phyloP scores from a whole-genome alignment of 805 yeast species.

The Teunomyces barrocoloradensis region DNA sequence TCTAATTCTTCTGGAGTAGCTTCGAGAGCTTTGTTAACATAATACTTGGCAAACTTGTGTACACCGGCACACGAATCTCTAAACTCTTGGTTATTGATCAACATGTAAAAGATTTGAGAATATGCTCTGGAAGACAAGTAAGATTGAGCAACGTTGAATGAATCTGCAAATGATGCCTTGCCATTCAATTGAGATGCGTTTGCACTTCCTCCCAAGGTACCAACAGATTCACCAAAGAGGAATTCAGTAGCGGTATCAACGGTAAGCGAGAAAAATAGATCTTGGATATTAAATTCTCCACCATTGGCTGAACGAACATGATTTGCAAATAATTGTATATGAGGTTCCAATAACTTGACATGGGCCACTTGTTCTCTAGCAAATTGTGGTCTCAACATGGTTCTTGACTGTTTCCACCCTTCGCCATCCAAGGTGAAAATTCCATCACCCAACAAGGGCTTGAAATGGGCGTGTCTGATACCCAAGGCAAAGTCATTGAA shows the following conservation, averaged over 20 bases:
- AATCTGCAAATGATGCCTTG: slow-evolving; percentile 30
- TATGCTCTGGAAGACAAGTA: slow-evolving; percentile 35
- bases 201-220: slow-evolving; percentile 17
- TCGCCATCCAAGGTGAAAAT: slow-evolving; percentile 27
- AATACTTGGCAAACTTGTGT: slow-evolving; percentile 24
- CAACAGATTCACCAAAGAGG: slow-evolving; percentile 38
- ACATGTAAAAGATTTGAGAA: slow-evolving; percentile 20
- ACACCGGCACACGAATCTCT: slow-evolving; percentile 28
- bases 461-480: slow-evolving; percentile 18
- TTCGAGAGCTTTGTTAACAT: slow-evolving; percentile 13
- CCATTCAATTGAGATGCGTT: slow-evolving; percentile 14
- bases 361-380: slow-evolving; percentile 27
- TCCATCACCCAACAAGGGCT: slow-evolving; percentile 24
- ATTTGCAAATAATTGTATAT: slow-evolving; percentile 15
- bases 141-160: slow-evolving; percentile 33
- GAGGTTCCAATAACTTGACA: slow-evolving; percentile 24
- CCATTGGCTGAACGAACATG: slow-evolving; percentile 20
- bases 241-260: slow-evolving; percentile 43
- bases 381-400: slow-evolving; percentile 28
- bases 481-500: slow-evolving; percentile 25
- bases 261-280: slow-evolving; percentile 33
- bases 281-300: slow-evolving; percentile 29
- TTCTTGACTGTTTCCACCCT: slow-evolving; percentile 28
- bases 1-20: slow-evolving; percentile 15
- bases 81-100: slow-evolving; percentile 24